Evolutionary conservation across 1,139 yeast species (phyloP), one percentile per base, ranked within the genome.

Genomic region (Candida anutae): DNA sequence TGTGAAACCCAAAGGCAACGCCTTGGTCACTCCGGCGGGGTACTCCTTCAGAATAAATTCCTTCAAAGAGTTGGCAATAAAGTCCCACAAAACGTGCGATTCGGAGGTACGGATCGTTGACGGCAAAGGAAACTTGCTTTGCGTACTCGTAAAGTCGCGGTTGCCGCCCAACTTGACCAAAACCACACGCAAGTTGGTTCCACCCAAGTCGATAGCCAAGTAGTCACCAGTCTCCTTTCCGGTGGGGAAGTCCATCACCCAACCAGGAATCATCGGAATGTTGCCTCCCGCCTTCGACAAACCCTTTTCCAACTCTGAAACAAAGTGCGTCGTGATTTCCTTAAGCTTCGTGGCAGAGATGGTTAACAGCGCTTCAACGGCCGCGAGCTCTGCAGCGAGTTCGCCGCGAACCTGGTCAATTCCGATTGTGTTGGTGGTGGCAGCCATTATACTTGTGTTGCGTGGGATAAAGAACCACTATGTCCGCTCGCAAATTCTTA

Each of bases 241-340:
- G 26, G 93, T 79, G 36, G 98, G 97, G 66, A 66, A 79, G 47
- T 82, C 94, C 72, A 85, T 67, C 30, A 88, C 96, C 96, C 96
- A 88, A 38, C 94, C 84, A 24, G 94, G 94, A 49, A 81, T 85
- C 98, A 88, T 90, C 34, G 97, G 97, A 48, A 84, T 82, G 55
- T 79, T 80, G 33, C 93, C 90, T 27, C 93, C 93, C 28, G 61
- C 46, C 51, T 74, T 74, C 33, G 85, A 69, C 39, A 83, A 68
- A 30, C 94, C 94, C 56, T 81, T 82, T 36, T 77, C 74, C 47
- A 90, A 74, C 61, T 90, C 97, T 12, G 47, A 31, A 28, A 62
- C 45, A 42, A 57, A 66, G 49, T 80, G 94, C 28, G 69, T 69
- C 30, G 84, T 75, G 51, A 88, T 75, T 34, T 66, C 58, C 45